Evolutionary conservation across 805 yeast genomes (phyloP).

Genomic region (Metschnikowia bowlesiae): DNA sequence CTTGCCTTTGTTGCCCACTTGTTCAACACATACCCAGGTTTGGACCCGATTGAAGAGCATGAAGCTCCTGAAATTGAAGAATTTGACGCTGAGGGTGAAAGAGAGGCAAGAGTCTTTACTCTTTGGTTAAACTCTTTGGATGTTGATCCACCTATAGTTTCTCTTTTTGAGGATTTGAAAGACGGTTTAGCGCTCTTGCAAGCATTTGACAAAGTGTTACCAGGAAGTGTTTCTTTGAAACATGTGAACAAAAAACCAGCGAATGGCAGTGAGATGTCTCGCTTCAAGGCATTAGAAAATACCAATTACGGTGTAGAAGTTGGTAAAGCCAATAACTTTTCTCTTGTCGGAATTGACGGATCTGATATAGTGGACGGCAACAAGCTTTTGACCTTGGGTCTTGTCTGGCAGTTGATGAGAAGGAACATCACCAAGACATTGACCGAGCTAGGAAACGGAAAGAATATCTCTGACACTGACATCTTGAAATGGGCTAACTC

Average conservation of each 20-base stretch:
- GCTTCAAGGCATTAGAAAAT: conserved; percentile 94
- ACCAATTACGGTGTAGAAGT: conserved; percentile 98
- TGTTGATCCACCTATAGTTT: conserved; percentile 90
- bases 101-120: conserved; percentile 98
- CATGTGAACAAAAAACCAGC: conserved; percentile 83
- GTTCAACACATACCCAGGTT: conserved; percentile 94
- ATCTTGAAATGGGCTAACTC: conserved; percentile 92
- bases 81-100: conserved; percentile 98
- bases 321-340: conserved; percentile 88
- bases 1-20: conserved; percentile 96
- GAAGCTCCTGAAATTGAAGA: conserved; percentile 95
- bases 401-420: conserved; percentile 99
- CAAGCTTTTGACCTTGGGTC: conserved; percentile 80
- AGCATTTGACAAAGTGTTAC: conserved; percentile 93
- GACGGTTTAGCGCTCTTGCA: conserved; percentile 87
- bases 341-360: conserved; percentile 96
- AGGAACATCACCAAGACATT: conserved; percentile 87
- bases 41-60: conserved; percentile 88
- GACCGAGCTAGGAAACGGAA: conserved; percentile 68
- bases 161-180: conserved; percentile 88
- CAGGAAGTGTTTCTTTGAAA: conserved; percentile 78
- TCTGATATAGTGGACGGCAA: conserved; percentile 95
- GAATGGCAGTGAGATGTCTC: conserved; percentile 67
- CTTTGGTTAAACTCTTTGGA: conserved; percentile 95
- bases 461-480: conserved; percentile 69